Conservation (phyloP, 2,329 filamentous ascomycete species). For the Rutstroemia sydowiana region DNA sequence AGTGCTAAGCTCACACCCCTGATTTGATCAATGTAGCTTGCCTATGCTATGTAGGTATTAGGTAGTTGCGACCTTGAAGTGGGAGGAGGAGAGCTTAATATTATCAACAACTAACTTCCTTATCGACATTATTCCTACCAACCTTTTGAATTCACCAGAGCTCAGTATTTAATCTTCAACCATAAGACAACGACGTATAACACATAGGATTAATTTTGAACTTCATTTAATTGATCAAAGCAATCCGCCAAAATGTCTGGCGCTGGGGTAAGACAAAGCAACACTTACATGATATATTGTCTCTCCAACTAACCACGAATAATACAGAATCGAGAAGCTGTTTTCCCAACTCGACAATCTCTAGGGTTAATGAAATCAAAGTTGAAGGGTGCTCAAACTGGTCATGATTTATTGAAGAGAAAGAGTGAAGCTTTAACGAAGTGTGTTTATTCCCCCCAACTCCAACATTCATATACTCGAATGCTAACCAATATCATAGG, state of each 20-base stretch:
- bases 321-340: conserved; percentile 78
- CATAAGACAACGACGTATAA: too few relatives aligned
- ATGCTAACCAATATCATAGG: conserved; percentile 39
- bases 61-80: conserved; percentile 8
- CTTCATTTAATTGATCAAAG: background rate
- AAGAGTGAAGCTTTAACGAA: conserved; percentile 98
- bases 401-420: conserved; percentile 90
- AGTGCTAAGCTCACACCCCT: conserved; percentile 7
- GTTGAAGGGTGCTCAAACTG: conserved; percentile 86
- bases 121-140: conserved; percentile 3
- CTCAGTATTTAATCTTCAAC: background rate
- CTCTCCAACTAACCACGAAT: conserved; percentile 14
- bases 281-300: conserved; percentile 8
- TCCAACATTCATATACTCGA: background rate
- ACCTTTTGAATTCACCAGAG: background rate
- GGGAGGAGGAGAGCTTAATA: conserved; percentile 12
- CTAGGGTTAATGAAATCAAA: conserved; percentile 96
- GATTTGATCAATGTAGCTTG: background rate
- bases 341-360: conserved; percentile 97
- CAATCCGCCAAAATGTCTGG: conserved; percentile 41
- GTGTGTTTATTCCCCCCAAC: conserved; percentile 42
- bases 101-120: conserved; percentile 7
- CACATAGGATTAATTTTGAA: background rate
- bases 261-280: conserved; percentile 36
- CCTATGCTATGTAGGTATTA: background rate